Percentiles rank a stretch among this genome's conserved stretches.
Evolutionary conservation across 176 grass and related monocot genomes (phyloP).

Genomic region (Cenchrus purpureus): DNA sequence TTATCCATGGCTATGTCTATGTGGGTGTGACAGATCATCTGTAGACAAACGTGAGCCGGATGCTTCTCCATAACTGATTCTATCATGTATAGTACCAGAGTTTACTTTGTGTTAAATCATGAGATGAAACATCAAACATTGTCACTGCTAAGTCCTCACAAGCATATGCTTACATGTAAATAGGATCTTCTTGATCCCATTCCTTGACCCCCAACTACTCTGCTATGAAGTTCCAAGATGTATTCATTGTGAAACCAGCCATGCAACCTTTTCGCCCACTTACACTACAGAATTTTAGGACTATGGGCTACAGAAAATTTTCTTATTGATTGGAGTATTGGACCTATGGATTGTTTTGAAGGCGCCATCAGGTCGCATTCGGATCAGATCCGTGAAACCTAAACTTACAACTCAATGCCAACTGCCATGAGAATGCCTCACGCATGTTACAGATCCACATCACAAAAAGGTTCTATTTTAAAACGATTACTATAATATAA

Average conservation of each 20-base stretch:
- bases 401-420: constrained; percentile 28
- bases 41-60: background rate
- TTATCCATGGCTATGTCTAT: constrained; percentile 10
- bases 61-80: background rate
- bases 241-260: background rate
- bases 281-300: background rate
- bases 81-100: background rate
- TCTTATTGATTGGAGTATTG: background rate
- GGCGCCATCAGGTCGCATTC: background rate
- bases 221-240: constrained; percentile 9
- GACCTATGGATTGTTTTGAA: background rate
- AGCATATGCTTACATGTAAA: constrained; percentile 32
- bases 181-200: constrained; percentile 22
- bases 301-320: background rate
- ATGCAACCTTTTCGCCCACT: background rate
- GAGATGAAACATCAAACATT: constrained; percentile 17
- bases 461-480: constrained; percentile 8
- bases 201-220: background rate
- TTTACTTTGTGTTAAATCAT: constrained; percentile 24
- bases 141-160: background rate
- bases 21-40: background rate
- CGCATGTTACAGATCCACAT: background rate
- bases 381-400: constrained; percentile 3
- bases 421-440: constrained; percentile 1
- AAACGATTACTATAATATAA: background rate